phyloP scores from a whole-genome alignment of 228 moss, liverwort and hornwort genomes.

The Sphagnum fallax region DNA sequence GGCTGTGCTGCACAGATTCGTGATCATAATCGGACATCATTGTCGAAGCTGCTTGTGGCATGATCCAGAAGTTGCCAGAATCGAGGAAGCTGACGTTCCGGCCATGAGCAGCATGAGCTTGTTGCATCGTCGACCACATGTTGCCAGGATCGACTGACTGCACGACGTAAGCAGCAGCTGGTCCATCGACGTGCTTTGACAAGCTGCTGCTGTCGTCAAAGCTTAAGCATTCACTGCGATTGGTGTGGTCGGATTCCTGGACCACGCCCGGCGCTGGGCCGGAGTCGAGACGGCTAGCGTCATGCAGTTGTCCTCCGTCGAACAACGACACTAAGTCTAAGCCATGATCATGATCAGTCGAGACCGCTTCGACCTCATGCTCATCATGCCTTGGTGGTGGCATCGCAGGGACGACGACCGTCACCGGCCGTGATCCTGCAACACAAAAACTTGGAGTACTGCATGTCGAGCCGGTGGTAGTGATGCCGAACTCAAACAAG shows the following conservation, averaged over 20 bases:
- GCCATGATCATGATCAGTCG: slow-evolving; percentile 2
- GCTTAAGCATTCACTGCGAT: slow-evolving; percentile 40
- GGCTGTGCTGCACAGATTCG: too few relatives aligned
- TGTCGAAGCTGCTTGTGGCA: slow-evolving; percentile 21
- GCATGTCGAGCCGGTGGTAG: slow-evolving; percentile 66
- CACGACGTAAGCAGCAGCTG: slow-evolving; percentile 34
- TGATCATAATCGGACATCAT: too few relatives aligned
- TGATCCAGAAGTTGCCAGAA: slow-evolving; percentile 54
- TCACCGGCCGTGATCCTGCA: slow-evolving; percentile 55
- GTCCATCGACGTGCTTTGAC: slow-evolving; percentile 52
- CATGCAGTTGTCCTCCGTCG: too few relatives aligned
- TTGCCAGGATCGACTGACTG: slow-evolving; percentile 1
- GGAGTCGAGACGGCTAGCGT: too few relatives aligned
- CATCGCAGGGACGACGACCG: slow-evolving; percentile 19
- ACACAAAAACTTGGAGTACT: slow-evolving; percentile 89
- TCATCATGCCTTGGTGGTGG: slow-evolving; percentile 54
- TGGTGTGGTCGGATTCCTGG: slow-evolving; percentile 56
- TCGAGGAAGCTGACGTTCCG: slow-evolving; percentile 9
- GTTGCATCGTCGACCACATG: slow-evolving; percentile 15
- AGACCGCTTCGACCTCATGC: background rate
- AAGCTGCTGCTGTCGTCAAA: slow-evolving; percentile 13
- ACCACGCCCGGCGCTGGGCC: slow-evolving; percentile 27
- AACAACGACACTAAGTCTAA: background rate
- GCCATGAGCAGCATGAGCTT: slow-evolving; percentile 30
- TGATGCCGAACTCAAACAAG: slow-evolving; percentile 70